Evolutionary conservation across 2,329 filamentous ascomycete genomes (phyloP).

Genomic region (Pyrenochaeta sp.): DNA sequence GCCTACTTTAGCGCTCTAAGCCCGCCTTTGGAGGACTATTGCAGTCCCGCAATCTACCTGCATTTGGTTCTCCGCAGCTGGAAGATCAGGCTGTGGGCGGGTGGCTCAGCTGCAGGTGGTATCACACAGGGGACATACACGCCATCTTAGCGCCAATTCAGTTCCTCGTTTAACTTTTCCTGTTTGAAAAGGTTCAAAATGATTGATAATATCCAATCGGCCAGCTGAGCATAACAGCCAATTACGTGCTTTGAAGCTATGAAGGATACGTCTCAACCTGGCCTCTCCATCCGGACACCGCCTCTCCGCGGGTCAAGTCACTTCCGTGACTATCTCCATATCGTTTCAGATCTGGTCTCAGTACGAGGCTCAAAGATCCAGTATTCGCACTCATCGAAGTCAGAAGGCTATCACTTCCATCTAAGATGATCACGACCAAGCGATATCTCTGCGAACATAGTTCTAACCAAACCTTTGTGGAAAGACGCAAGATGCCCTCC

Average conservation of each 20-base stretch:
- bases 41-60: neutral
- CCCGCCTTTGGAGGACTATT: neutral
- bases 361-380: conserved; percentile 8
- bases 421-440: conserved; percentile 10
- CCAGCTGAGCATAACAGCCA: too few species aligned
- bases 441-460: conserved; percentile 19
- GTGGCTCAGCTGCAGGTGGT: neutral
- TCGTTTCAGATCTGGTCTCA: conserved; percentile 20
- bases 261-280: conserved; percentile 2
- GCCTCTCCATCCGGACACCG: conserved; percentile 16
- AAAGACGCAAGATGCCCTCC: conserved; percentile 8
- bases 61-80: neutral
- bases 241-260: too few species aligned
- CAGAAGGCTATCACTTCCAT: conserved; percentile 6
- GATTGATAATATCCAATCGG: too few species aligned
- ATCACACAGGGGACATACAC: neutral
- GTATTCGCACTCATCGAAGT: neutral
- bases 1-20: conserved; percentile 1
- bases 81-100: neutral
- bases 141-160: neutral
- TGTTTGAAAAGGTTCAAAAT: too few species aligned
- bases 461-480: conserved; percentile 20
- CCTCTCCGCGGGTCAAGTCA: conserved; percentile 11
- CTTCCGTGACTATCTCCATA: conserved; percentile 19
- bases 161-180: neutral